Conservation (phyloP, 352 stramenopile genomes). For the Pythium folliculosum region DNA sequence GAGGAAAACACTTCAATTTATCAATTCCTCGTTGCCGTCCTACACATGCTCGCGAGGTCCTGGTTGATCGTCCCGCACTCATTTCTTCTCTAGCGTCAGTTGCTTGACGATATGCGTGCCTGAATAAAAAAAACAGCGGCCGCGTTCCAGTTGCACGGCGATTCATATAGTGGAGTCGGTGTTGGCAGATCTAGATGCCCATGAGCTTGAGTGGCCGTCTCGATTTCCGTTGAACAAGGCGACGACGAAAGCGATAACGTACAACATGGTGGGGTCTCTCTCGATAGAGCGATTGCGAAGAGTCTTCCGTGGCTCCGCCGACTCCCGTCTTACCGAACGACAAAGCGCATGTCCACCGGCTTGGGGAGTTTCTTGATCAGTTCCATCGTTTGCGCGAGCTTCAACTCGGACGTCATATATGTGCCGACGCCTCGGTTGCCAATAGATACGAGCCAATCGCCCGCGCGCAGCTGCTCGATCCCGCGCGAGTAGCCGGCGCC, state of each 20-base stretch:
- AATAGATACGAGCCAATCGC: slow-evolving; percentile 81
- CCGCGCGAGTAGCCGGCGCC: slow-evolving; percentile 66
- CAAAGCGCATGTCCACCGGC: slow-evolving; percentile 78
- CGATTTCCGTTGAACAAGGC: no score
- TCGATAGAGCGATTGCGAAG: neutral
- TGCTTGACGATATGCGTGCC: no score
- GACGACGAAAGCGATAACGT: neutral
- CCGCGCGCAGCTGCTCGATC: slow-evolving; percentile 61
- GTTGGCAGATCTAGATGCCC: no score
- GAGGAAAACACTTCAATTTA: neutral
- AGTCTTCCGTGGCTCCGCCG: no score
- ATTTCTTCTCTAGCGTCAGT: no score
- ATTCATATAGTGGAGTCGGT: neutral
- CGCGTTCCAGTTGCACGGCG: neutral
- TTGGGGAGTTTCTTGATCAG: slow-evolving; percentile 77
- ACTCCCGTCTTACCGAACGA: slow-evolving; percentile 48
- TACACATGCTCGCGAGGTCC: no score
- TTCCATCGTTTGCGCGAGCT: slow-evolving; percentile 79
- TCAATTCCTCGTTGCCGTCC: neutral
- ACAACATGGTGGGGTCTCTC: neutral
- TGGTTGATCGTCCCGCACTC: no score
- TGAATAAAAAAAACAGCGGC: neutral
- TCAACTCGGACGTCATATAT: slow-evolving; percentile 54
- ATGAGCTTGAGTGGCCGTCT: no score
- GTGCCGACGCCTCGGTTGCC: slow-evolving; percentile 38